These are phyloP conservation scores for Sindora glabra DNA, from an alignment of 306 rosid genomes.

Conservation along the genomic window DNA sequence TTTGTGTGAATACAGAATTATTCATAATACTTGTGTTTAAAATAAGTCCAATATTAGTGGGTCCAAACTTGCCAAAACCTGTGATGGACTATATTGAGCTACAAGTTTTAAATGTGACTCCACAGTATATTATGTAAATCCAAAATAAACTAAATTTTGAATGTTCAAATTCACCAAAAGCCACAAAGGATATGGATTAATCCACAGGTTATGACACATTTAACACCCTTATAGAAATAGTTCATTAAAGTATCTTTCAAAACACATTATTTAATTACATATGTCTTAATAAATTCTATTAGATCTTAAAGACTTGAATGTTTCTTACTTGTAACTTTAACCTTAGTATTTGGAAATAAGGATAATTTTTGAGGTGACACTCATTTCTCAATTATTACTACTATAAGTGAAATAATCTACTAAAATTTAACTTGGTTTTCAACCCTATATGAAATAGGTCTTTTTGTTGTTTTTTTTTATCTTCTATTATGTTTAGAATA, in stretches of 20 bases:
- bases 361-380: constrained; percentile 94
- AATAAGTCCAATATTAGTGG: no score
- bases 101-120: no score
- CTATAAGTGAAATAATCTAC: constrained; percentile 95
- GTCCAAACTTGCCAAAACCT: no score
- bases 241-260: constrained; percentile 87
- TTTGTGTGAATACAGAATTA: no score
- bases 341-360: constrained; percentile 57
- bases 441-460: constrained; percentile 87
- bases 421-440: constrained; percentile 90
- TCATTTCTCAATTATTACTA: constrained; percentile 90
- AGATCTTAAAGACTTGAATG: constrained; percentile 69
- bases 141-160: no score
- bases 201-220: no score
- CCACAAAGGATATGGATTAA: no score
- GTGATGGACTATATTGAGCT: no score
- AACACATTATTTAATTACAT: constrained; percentile 93
- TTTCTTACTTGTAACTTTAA: constrained; percentile 64
- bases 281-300: constrained; percentile 56
- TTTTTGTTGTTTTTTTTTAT: constrained; percentile 83
- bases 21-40: no score
- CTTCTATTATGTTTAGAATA: constrained; percentile 66
- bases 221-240: no score
- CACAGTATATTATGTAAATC: no score
- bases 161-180: no score